Evolutionary conservation across 352 stramenopile species (phyloP), one percentile per base, ranked within the genome.

Genomic region (Globisporangium recalcitrans): DNA sequence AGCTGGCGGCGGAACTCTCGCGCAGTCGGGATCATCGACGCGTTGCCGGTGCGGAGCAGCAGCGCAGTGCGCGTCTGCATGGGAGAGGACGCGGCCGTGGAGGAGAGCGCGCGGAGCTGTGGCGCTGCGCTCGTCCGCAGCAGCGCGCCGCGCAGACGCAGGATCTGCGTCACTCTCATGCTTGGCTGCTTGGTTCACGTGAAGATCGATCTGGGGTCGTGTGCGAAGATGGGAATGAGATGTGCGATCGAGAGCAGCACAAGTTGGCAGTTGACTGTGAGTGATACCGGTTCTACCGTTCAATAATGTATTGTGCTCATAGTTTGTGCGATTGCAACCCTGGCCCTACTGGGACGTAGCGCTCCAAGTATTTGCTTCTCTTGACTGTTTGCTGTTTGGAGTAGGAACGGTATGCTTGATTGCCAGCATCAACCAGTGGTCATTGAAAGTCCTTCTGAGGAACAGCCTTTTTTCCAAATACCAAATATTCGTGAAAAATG

Each of bases 161-260:
- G 44, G 22, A 62, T 24, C 44, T 55, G 57, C 57, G 44, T 46
- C 57, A 55, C 27, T 22, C 49, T 55, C 49, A 55, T 55, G 27
- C 49, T 55, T 44, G 6, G 32, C 38, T 36, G 48, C 48, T 36
- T 36, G 48, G 38, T 46, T 46, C 16, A 46, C 14, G 36, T n/a
- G 0, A 14, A 44, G 36, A n/a, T n/a, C n/a, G 36, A 44, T 46
- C 16, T 46, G 38, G 16, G 16, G 16, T n/a, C n/a, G n/a, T 11
- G 22, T 36, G 48, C 21, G 47, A 53, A 22, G 47, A 27, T 53
- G 22, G 48, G 16, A 54, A 54, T 54, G 48, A 32, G 29, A 36
- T 54, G 48, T 34, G 48, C 48, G 24, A 54, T 54, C 48, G 4
- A 54, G 24, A 16, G 14, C 11, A 22, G 22, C 16, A 16, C 16